Evolutionary conservation across 179 eudicot species (phyloP), one percentile per base, ranked within the genome.

Genomic region (Silene coronaria): DNA sequence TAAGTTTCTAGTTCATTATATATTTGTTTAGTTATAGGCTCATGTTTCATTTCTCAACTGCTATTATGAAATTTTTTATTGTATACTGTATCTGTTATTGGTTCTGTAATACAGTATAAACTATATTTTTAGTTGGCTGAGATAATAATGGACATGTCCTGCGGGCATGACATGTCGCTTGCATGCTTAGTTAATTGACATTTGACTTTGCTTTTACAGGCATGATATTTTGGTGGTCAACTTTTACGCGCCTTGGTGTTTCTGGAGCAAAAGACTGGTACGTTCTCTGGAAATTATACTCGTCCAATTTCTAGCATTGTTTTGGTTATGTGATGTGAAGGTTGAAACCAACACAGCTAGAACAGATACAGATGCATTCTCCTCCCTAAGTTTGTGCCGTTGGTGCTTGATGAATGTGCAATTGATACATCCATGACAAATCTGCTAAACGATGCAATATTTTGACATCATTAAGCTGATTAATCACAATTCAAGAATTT

Each of bases 231-330:
- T 94, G 88, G 89, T 89, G 32, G 96, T 94, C 77, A 94, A 94
- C 84, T 94, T 94, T 77, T 92, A 68, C 84, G 98, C 98, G 74
- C 98, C 98, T 72, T 94, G 98, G 98, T 94, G 98, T 83, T 80
- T 73, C 70, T 94, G 97, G 96, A 90, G 98, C 85, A 90, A 89
- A 61, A 88, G 91, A 74, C 79, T 94, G 96, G 98, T 91, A 86
- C 6, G 32, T 42, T 30, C 23, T 66, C 36, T 28, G 34, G 28
- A 16, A 57, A 58, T n/a, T n/a, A n/a, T n/a, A n/a, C 61, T 58
- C 58, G 36, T 66, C 59, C 38, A 66, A 30, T 38, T 68, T 32
- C 24, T 17, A 6, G 19, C 24, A 46, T 61, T 26, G 27, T 16
- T 21, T 74, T 67, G 34, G 62, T 23, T 75, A 32, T 57, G 34